These are phyloP conservation scores for Sclerospora graminicola DNA, from an alignment of 352 stramenopile genomes.

Conservation along the genomic window DNA sequence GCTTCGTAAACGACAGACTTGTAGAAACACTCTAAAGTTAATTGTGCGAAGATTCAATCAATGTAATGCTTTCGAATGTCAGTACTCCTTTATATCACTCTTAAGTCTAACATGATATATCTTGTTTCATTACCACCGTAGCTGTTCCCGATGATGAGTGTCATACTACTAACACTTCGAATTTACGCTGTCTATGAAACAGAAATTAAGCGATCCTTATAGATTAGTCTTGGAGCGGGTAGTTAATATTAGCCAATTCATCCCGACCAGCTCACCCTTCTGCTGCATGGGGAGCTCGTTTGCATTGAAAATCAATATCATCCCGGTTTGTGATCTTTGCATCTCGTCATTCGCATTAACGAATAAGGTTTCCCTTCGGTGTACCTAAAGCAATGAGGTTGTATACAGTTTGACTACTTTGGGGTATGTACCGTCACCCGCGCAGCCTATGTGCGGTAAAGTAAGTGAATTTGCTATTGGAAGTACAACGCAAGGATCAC, in stretches of 20 bases:
- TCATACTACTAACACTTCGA: slow-evolving; percentile 79
- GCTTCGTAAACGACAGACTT: slow-evolving; percentile 82
- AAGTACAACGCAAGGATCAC: too few species aligned
- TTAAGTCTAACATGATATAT: slow-evolving; percentile 86
- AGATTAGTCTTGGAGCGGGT: slow-evolving; percentile 47
- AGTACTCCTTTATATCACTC: slow-evolving; percentile 76
- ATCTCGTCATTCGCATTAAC: background rate
- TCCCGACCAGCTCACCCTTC: slow-evolving; percentile 65
- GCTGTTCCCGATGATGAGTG: slow-evolving; percentile 70
- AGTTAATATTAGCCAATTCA: slow-evolving; percentile 48
- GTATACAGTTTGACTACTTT: slow-evolving; percentile 69
- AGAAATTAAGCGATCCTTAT: background rate
- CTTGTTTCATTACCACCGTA: slow-evolving; percentile 53
- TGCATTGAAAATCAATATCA: slow-evolving; percentile 82
- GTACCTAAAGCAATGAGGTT: background rate
- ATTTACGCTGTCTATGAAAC: slow-evolving; percentile 62
- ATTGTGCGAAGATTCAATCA: slow-evolving; percentile 3
- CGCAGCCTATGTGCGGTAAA: too few species aligned
- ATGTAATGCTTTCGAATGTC: background rate
- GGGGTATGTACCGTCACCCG: slow-evolving; percentile 61
- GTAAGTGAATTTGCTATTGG: too few species aligned
- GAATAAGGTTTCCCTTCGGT: background rate
- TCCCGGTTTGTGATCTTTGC: slow-evolving; percentile 59
- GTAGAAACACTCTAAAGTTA: slow-evolving; percentile 8
- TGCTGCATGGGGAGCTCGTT: slow-evolving; percentile 65